phyloP scores from a whole-genome alignment of 345 rosid genomes.

The Linum trigynum region DNA sequence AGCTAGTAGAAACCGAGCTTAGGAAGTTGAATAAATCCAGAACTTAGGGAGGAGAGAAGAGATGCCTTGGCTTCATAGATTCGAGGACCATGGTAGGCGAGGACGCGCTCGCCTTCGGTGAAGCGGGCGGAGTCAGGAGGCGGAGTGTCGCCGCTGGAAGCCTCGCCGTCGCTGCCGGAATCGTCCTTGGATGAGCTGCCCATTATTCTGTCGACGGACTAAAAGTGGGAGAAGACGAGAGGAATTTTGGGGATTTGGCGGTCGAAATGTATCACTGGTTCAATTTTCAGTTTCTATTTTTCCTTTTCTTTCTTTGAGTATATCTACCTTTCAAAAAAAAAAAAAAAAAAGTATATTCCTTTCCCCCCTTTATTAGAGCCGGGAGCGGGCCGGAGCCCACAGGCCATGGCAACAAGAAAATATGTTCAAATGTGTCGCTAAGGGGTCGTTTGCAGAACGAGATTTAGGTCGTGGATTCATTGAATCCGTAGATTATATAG shows the following conservation, averaged over 20 bases:
- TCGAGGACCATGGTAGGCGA: slow-evolving; percentile 93
- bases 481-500: too few relatives aligned
- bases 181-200: slow-evolving; percentile 78
- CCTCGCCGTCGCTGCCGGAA: slow-evolving; percentile 65
- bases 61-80: slow-evolving; percentile 92
- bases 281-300: too few relatives aligned
- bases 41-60: slow-evolving; percentile 7
- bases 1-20: background rate
- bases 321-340: too few relatives aligned
- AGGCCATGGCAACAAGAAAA: too few relatives aligned
- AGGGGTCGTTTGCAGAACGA: too few relatives aligned
- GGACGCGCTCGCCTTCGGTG: slow-evolving; percentile 86
- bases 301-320: background rate
- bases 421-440: too few relatives aligned
- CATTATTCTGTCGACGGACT: slow-evolving; percentile 25
- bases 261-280: background rate
- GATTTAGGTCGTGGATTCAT: too few relatives aligned
- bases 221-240: background rate
- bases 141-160: slow-evolving; percentile 63
- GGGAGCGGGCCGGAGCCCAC: too few relatives aligned
- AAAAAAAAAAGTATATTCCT: too few relatives aligned
- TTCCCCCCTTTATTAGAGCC: too few relatives aligned
- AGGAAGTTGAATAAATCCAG: slow-evolving; percentile 4
- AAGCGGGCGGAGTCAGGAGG: slow-evolving; percentile 49
- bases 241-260: background rate